Evolutionary conservation across 1,139 yeast species (phyloP), one percentile per base, ranked within the genome.

Genomic region (Barnettozyma hawaiiensis): DNA sequence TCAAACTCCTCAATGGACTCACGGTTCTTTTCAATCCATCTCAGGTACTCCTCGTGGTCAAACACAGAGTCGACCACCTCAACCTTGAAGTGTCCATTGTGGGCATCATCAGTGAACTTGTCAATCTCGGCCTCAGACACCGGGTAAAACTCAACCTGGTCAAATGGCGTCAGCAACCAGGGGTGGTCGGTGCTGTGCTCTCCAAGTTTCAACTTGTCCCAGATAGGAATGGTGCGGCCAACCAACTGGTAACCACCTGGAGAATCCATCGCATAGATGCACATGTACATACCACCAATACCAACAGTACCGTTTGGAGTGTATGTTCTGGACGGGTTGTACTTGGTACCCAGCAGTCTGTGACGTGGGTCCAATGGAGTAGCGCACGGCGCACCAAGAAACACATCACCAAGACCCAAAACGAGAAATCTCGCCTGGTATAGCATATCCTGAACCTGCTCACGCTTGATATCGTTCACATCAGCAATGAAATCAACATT

Each of bases 161-260:
- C 98, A 60, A 92, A 92, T 55, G 95, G 95, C 9, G 81, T 69
- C 57, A 90, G 73, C 56, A 92, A 70, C 97, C 97, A 92, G 45
- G 97, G 97, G 44, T 81, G 69, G 43, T 76, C 78, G 35, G 59
- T 58, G 7, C 82, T 71, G 53, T 82, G 87, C 18, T 70, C 66
- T 41, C 92, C 92, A 48, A 92, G 70, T 27, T 86, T 75, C 57
- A 90, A 74, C 67, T 87, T 90, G 64, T 92, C 97, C 98, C 98
- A 92, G 54, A 90, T 90, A 46, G 97, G 97, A 52, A 92, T 81
- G 5, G 98, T 92, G 62, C 97, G 78, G 45, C 97, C 98, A 50
- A 89, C 92, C 57, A 92, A 75, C 69, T 90, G 97, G 66, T 92
- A 92, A 24, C 98, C 98, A 66, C 98, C 98, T 42, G 98, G 98